Conservation (phyloP, 2,329 filamentous ascomycete species). For the Fonsecaea multimorphosa region DNA sequence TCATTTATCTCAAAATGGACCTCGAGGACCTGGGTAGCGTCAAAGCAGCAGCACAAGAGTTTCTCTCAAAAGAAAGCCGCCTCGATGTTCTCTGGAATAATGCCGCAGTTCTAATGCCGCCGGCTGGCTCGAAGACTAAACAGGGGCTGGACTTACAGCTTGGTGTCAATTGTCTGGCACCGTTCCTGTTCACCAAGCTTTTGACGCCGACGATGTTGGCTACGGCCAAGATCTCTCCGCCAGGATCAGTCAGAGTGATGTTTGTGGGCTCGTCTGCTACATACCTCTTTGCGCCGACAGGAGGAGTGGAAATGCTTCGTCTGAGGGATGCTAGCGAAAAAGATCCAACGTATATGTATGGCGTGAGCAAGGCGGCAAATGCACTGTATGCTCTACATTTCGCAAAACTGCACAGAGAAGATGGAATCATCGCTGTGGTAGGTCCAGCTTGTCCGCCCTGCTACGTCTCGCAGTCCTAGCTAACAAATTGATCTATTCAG, state of each 20-base stretch:
- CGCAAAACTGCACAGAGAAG: not conserved
- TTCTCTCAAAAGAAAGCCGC: constrained; percentile 46
- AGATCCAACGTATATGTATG: constrained; percentile 10
- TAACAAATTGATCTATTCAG: constrained; percentile 22
- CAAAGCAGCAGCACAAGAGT: constrained; percentile 47
- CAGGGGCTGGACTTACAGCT: constrained; percentile 43
- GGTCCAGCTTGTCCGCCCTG: constrained; percentile 12
- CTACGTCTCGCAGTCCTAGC: too few relatives aligned
- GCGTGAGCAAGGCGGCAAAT: constrained; percentile 23
- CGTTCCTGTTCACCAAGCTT: constrained; percentile 4
- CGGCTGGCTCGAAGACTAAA: constrained; percentile 38
- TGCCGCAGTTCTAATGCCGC: constrained; percentile 45
- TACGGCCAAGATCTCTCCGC: not conserved
- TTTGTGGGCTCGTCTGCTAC: constrained; percentile 24
- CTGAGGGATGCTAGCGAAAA: not conserved
- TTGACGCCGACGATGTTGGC: constrained; percentile 1
- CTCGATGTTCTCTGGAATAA: constrained; percentile 52
- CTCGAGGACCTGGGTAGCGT: constrained; percentile 50
- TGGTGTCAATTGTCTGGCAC: not conserved
- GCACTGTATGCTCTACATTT: constrained; percentile 33
- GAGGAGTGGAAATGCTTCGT: constrained; percentile 7
- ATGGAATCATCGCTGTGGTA: not conserved
- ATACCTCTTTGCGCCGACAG: constrained; percentile 6
- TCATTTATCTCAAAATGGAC: constrained; percentile 48
- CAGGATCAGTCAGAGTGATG: constrained; percentile 39